phyloP scores from a whole-genome alignment of 371 early-diverging fungal genomes.

The Umbelopsis sp. region DNA sequence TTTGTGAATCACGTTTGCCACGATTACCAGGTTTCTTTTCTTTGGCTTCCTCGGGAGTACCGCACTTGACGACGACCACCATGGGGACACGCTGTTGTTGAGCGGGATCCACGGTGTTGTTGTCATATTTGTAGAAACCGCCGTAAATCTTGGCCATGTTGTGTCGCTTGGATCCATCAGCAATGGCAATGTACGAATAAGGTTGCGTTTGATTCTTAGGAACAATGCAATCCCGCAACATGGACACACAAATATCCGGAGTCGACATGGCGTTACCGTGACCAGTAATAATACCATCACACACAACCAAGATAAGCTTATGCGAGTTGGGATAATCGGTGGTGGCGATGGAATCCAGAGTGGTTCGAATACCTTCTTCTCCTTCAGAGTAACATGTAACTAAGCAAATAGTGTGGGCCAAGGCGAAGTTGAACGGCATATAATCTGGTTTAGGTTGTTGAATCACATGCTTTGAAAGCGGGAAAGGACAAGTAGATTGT shows the following conservation, averaged over 20 bases:
- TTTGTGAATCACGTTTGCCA: constrained; percentile 98
- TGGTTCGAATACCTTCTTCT: constrained; percentile 85
- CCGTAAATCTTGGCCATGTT: constrained; percentile 96
- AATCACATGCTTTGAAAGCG: constrained; percentile 41
- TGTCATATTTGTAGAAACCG: constrained; percentile 82
- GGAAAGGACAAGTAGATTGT: constrained; percentile 35
- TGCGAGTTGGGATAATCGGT: constrained; percentile 89
- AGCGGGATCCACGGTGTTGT: constrained; percentile 52
- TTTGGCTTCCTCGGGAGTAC: constrained; percentile 75
- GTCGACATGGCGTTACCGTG: constrained; percentile 77
- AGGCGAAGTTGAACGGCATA: constrained; percentile 70
- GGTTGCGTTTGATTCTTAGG: constrained; percentile 67
- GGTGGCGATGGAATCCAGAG: constrained; percentile 92
- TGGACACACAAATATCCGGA: constrained; percentile 79
- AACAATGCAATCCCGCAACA: constrained; percentile 80
- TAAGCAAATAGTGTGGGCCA: constrained; percentile 75
- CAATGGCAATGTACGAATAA: constrained; percentile 91
- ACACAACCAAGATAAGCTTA: constrained; percentile 90
- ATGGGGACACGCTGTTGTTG: constrained; percentile 76
- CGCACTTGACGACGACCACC: constrained; percentile 93
- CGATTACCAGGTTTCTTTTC: constrained; percentile 88
- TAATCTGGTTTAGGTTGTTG: constrained; percentile 54
- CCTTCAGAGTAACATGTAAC: constrained; percentile 95
- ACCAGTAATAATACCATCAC: constrained; percentile 87
- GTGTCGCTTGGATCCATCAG: constrained; percentile 89